phyloP scores from a whole-genome alignment of 306 rosid species.

The Dryas drummondii region DNA sequence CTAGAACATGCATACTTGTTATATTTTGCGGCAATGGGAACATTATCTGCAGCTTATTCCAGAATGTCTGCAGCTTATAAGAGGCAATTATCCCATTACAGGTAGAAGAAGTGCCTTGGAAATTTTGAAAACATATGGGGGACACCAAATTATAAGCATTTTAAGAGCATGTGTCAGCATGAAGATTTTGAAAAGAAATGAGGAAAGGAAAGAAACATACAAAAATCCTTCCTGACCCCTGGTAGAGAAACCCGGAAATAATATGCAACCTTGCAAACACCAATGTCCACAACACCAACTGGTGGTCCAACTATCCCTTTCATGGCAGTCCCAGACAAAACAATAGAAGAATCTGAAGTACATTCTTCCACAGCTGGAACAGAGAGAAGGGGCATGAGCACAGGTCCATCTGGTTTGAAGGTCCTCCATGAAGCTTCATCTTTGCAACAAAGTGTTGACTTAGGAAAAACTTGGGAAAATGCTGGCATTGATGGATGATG shows the following conservation, averaged over 20 bases:
- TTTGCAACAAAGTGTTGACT: constrained; percentile 18
- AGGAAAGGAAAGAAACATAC: constrained; percentile 43
- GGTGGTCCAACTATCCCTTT: constrained; percentile 52
- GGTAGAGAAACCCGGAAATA: constrained; percentile 69
- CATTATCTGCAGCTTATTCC: background rate
- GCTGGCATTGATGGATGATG: constrained; percentile 6
- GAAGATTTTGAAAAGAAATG: constrained; percentile 12
- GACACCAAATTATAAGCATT: background rate
- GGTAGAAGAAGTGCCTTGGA: background rate
- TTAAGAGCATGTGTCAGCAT: background rate
- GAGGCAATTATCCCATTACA: constrained; percentile 1
- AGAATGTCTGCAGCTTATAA: background rate
- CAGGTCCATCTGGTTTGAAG: constrained; percentile 36
- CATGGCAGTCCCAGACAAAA: constrained; percentile 58
- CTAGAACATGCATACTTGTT: background rate
- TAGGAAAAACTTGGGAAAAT: constrained; percentile 14
- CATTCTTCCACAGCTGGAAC: constrained; percentile 29
- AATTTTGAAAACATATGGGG: background rate
- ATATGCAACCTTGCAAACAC: constrained; percentile 53
- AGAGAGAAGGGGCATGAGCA: constrained; percentile 47
- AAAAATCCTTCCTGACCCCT: constrained; percentile 55
- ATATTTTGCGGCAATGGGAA: background rate
- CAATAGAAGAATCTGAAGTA: constrained; percentile 31
- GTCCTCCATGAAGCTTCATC: constrained; percentile 34
- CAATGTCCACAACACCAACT: constrained; percentile 63